Evolutionary conservation across 2,329 filamentous ascomycete species (phyloP).

Genomic region (Macrophomina pseudophaseolina): DNA sequence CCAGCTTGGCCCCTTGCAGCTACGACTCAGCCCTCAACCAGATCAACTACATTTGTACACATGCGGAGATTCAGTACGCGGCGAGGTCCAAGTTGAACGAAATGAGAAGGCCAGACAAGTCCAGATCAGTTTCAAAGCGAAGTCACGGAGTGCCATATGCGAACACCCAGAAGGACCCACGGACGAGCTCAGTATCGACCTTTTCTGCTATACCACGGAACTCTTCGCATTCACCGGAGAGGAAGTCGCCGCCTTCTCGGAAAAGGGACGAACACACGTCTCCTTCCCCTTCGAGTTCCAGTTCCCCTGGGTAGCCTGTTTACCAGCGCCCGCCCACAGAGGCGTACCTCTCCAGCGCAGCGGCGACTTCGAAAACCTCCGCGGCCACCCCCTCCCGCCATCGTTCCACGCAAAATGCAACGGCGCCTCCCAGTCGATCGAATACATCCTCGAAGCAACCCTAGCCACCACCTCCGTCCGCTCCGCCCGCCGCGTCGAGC

Average conservation of each 20-base stretch:
- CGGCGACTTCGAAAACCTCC: neutral
- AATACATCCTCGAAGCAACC: neutral
- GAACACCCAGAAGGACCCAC: neutral
- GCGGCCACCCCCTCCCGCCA: neutral
- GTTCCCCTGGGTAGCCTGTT: neutral
- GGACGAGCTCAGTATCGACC: neutral
- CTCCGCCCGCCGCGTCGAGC: neutral
- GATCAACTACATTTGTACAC: neutral
- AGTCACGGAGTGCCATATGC: neutral
- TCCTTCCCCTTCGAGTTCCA: neutral
- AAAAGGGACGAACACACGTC: neutral
- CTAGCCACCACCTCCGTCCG: neutral
- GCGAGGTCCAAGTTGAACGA: neutral
- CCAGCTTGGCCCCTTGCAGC: neutral
- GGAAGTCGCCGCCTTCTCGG: neutral
- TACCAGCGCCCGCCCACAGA: neutral
- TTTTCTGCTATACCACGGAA: neutral
- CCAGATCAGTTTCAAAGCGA: neutral
- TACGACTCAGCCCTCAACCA: neutral
- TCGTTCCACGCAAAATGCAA: neutral
- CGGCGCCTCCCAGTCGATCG: neutral
- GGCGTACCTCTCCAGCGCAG: neutral
- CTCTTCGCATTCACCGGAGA: neutral
- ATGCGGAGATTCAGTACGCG: neutral
- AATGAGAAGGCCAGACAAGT: neutral